Conservation (phyloP, 2,329 filamentous ascomycete genomes). For the Trichothecium sympodiale region DNA sequence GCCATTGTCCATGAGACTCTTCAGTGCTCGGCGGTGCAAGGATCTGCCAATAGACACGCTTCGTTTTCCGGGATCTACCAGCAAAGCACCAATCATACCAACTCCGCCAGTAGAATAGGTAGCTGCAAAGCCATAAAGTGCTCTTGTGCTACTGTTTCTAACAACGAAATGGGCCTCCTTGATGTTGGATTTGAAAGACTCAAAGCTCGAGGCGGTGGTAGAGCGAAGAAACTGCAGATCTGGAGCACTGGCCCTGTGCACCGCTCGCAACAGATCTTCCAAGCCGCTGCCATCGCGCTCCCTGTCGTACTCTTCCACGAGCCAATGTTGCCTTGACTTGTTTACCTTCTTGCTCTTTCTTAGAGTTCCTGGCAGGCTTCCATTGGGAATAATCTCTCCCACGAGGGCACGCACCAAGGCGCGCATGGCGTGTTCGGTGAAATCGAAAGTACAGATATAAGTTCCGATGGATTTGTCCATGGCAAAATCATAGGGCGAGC, state of each 20-base stretch:
- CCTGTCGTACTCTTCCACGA: conserved; percentile 80
- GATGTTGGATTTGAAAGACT: conserved; percentile 58
- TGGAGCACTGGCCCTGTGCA: conserved; percentile 56
- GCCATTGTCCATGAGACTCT: conserved; percentile 57
- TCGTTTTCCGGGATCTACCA: conserved; percentile 77
- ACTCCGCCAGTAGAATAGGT: conserved; percentile 68
- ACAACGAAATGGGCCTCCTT: conserved; percentile 85
- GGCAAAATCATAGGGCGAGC: conserved; percentile 92
- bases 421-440: conserved; percentile 82
- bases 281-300: conserved; percentile 65
- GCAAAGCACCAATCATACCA: conserved; percentile 73
- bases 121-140: conserved; percentile 83
- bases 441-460: conserved; percentile 93
- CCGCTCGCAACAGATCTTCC: conserved; percentile 60
- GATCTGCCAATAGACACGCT: conserved; percentile 87
- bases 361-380: conserved; percentile 60
- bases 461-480: conserved; percentile 85
- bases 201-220: conserved; percentile 64
- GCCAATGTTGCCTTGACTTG: conserved; percentile 88
- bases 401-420: conserved; percentile 76
- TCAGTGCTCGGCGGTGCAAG: conserved; percentile 74
- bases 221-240: conserved; percentile 59
- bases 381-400: conserved; percentile 54
- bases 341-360: conserved; percentile 78
- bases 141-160: conserved; percentile 83